Evolutionary conservation across 1,139 yeast genomes (phyloP), one percentile per base, ranked within the genome.

Genomic region (Saccharomyces hybrid): DNA sequence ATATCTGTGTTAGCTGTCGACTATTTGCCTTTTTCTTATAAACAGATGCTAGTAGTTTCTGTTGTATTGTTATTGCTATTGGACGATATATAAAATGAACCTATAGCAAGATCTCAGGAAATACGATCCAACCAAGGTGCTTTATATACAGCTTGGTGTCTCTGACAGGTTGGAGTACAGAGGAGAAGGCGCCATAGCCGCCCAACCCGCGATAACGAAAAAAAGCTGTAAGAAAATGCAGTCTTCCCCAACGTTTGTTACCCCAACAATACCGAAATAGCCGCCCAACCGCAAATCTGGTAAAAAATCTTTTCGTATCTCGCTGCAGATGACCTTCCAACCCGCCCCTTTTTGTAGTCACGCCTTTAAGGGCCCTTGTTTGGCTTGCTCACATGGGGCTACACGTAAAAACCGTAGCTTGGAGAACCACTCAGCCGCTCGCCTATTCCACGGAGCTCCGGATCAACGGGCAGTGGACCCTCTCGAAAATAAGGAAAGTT

Each of bases 1-100:
- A 52, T 52, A n/a, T 49, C 27, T 4, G 32, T 6, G 14, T 49
- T 19, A 46, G 48, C 31, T n/a, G 48, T 46, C 11, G 48, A 25
- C 23, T 16, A 4, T 27, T 25, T 9, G 48, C 16, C 31, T 25
- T 46, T 46, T 26, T 46, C 31, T 27, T 25, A 14, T 19, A 38
- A 16, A 38, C 44, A 11, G 48, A n/a, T n/a, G 14, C 8, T 23
- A 23, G 48, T 27, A 19, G 48, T 46, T 11, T 38, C 50, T 25
- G 8, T 32, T n/a, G 19, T n/a, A 13, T 31, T 25, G 14, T 38
- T 46, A 29, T 38, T 6, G 25, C 9, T 38, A 16, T 13, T 38
- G 44, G 23, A 16, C 9, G 26, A 38, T 9, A 9, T 16, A 11
- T 2, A 9, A 19, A 19, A 38, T 16, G 13, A 19, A 38, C 19